phyloP scores from a whole-genome alignment of 352 stramenopile species.

The Phytophthora pistaciae region DNA sequence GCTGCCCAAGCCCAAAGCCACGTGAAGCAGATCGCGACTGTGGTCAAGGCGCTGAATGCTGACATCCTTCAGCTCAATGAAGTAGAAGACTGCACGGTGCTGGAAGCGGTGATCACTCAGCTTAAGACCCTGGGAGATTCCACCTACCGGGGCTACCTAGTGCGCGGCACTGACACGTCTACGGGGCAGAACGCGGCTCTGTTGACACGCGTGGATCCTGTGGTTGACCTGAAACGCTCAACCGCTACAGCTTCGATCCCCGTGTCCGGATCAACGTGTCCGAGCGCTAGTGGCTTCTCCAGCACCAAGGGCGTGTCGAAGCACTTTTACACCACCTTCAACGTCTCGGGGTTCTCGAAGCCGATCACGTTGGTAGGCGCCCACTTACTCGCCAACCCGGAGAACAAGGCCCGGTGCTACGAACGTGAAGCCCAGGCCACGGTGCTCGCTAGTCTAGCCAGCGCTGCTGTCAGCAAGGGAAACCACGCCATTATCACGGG shows the following conservation, averaged over 20 bases:
- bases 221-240: not conserved
- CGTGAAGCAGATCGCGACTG: not conserved
- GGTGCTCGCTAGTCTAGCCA: not conserved
- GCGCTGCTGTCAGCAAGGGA: not conserved
- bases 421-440: not conserved
- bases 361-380: not conserved
- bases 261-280: not conserved
- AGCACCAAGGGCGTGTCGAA: not conserved
- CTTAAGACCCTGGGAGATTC: not conserved
- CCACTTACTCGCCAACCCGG: not conserved
- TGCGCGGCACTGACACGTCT: not conserved
- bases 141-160: not conserved
- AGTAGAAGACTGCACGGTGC: not conserved
- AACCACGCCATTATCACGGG: not conserved
- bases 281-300: not conserved
- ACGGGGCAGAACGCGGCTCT: not conserved
- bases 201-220: not conserved
- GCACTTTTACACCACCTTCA: slow-evolving; percentile 1
- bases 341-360: not conserved
- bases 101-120: not conserved
- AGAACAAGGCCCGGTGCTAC: not conserved
- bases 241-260: not conserved
- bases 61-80: not conserved
- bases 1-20: not conserved
- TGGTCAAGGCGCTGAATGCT: not conserved